Conservation (phyloP, 345 rosid species). For the Toxicodendron radicans region DNA sequence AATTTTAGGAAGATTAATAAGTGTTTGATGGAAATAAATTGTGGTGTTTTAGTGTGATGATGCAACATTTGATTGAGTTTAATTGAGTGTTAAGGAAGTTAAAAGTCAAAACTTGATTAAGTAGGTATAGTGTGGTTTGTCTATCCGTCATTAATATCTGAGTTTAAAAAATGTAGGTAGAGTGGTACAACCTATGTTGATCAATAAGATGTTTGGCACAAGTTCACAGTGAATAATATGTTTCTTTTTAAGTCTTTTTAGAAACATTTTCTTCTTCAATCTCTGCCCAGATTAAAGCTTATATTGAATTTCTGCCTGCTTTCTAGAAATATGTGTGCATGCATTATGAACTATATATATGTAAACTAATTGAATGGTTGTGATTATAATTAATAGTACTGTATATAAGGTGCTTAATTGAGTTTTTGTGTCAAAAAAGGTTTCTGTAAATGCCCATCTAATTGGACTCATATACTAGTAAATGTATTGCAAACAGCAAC, state of each 20-base stretch:
- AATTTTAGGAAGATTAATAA: neutral
- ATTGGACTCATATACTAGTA: neutral
- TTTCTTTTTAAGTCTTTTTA: neutral
- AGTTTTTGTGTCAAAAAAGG: neutral
- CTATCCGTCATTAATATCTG: neutral
- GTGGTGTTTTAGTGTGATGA: neutral
- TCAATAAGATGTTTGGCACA: conserved; percentile 23
- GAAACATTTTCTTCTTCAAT: neutral
- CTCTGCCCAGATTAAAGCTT: neutral
- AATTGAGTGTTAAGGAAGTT: neutral
- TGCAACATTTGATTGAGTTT: conserved; percentile 4
- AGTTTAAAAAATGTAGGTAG: neutral
- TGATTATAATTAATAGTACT: neutral
- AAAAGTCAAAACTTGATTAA: neutral
- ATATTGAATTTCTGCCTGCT: neutral
- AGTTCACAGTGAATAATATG: conserved; percentile 11
- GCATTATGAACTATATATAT: neutral
- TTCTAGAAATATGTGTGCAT: neutral
- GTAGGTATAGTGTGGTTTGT: too few relatives aligned
- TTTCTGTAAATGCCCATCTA: neutral
- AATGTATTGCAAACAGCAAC: neutral
- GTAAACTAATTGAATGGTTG: neutral
- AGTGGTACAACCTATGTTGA: neutral
- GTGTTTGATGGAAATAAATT: neutral
- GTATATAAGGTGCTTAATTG: neutral